These are phyloP conservation scores for Keithomyces neogunnii DNA, from an alignment of 2,329 filamentous ascomycete species.

Conservation along the genomic window DNA sequence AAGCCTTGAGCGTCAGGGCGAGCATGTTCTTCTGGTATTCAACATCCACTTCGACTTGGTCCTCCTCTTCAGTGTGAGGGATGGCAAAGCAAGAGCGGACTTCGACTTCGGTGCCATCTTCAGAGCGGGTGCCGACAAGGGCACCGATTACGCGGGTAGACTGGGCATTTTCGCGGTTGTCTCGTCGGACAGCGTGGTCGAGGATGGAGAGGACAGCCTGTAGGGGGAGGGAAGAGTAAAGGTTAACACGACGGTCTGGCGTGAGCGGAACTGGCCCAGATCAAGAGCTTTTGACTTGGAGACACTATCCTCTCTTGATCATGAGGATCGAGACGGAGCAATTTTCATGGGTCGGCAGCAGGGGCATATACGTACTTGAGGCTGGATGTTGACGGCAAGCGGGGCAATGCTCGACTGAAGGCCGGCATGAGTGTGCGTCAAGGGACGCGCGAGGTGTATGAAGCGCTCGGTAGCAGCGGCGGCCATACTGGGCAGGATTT, in stretches of 20 bases:
- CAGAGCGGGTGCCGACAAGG: constrained; percentile 82
- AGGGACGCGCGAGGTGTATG: constrained; percentile 86
- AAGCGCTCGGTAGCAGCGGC: constrained; percentile 70
- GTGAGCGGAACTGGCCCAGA: not conserved
- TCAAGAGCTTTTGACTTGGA: not conserved
- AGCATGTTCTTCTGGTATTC: constrained; percentile 99
- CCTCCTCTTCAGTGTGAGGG: constrained; percentile 94
- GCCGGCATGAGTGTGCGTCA: constrained; percentile 73
- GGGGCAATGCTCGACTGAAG: constrained; percentile 82
- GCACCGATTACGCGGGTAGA: constrained; percentile 96
- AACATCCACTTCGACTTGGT: constrained; percentile 99
- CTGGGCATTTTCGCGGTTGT: constrained; percentile 58
- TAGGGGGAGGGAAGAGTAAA: not conserved
- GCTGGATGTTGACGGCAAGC: constrained; percentile 88
- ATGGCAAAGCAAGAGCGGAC: constrained; percentile 96
- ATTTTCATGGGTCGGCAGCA: constrained; percentile 9
- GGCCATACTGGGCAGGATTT: constrained; percentile 61
- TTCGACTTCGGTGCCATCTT: constrained; percentile 95
- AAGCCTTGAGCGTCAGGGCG: constrained; percentile 83
- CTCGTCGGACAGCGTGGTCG: constrained; percentile 89
- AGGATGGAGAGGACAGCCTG: constrained; percentile 68
- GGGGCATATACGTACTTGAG: constrained; percentile 59
- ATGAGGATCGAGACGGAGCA: not conserved
- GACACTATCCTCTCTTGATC: too few relatives aligned
- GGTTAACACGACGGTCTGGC: not conserved